Evolutionary conservation across 2,329 filamentous ascomycete species (phyloP).

Genomic region (Pseudocercospora eumusae): DNA sequence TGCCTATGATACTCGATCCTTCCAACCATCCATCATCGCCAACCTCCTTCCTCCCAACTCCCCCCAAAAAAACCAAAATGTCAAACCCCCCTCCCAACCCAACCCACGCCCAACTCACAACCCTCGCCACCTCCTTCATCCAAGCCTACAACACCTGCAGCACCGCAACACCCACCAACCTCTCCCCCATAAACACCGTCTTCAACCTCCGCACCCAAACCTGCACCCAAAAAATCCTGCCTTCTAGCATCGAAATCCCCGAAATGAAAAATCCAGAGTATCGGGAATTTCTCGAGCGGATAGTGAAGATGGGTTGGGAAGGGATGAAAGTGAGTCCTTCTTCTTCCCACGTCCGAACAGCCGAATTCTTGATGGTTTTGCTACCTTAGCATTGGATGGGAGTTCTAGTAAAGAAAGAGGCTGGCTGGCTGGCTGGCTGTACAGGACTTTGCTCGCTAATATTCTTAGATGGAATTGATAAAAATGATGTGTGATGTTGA

Average conservation of each 20-base stretch:
- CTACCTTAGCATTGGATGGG: too few relatives aligned
- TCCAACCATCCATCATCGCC: too few relatives aligned
- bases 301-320: not conserved
- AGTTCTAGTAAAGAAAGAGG: too few relatives aligned
- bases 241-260: not conserved
- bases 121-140: not conserved
- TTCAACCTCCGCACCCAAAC: not conserved
- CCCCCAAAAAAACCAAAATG: too few relatives aligned
- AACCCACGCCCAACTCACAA: not conserved
- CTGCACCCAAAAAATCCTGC: not conserved
- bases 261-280: not conserved
- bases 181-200: not conserved
- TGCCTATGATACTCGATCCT: too few relatives aligned
- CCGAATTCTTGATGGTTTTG: too few relatives aligned
- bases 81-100: not conserved
- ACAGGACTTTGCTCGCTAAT: too few relatives aligned
- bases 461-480: not conserved
- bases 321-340: not conserved
- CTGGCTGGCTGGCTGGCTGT: too few relatives aligned
- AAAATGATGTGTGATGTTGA: not conserved
- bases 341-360: too few relatives aligned
- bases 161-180: not conserved
- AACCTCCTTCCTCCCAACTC: too few relatives aligned
- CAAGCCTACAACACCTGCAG: not conserved
- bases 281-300: not conserved